phyloP scores from a whole-genome alignment of 352 stramenopile genomes.

The Lagenidium giganteum region DNA sequence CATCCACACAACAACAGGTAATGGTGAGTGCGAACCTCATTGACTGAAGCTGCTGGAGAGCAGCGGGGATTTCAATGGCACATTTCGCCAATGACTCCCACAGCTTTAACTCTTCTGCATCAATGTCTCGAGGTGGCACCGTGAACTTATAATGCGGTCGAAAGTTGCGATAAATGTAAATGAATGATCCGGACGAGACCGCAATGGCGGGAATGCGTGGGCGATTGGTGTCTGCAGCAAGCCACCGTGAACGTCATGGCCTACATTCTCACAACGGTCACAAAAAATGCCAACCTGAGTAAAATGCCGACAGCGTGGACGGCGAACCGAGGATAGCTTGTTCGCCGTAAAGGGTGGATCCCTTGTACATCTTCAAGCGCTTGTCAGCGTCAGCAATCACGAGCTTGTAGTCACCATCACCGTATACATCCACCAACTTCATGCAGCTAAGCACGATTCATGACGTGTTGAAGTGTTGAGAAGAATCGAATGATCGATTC shows the following conservation, averaged over 20 bases:
- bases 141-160: conserved; percentile 90
- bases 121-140: conserved; percentile 69
- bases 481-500: conserved; percentile 11
- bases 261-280: no score
- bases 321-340: conserved; percentile 76
- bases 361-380: conserved; percentile 87
- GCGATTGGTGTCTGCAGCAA: conserved; percentile 46
- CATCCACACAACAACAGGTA: no score
- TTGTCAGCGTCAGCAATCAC: conserved; percentile 76
- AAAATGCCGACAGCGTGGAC: conserved; percentile 71
- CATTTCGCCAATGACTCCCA: conserved; percentile 71
- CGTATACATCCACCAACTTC: conserved; percentile 76
- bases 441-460: conserved; percentile 38
- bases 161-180: conserved; percentile 92
- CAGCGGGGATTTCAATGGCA: conserved; percentile 60
- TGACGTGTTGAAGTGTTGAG: no score
- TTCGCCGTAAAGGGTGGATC: conserved; percentile 74
- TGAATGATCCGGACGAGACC: conserved; percentile 77
- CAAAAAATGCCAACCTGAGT: no score
- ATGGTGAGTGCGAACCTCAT: conserved; percentile 61
- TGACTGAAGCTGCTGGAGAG: conserved; percentile 52
- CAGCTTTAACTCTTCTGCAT: conserved; percentile 60
- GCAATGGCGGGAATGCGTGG: conserved; percentile 80
- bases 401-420: conserved; percentile 79
- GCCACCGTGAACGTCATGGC: no score